Evolutionary conservation across 2,329 filamentous ascomycete genomes (phyloP), one percentile per base, ranked within the genome.

Genomic region (Alternaria hordeiaustralica): DNA sequence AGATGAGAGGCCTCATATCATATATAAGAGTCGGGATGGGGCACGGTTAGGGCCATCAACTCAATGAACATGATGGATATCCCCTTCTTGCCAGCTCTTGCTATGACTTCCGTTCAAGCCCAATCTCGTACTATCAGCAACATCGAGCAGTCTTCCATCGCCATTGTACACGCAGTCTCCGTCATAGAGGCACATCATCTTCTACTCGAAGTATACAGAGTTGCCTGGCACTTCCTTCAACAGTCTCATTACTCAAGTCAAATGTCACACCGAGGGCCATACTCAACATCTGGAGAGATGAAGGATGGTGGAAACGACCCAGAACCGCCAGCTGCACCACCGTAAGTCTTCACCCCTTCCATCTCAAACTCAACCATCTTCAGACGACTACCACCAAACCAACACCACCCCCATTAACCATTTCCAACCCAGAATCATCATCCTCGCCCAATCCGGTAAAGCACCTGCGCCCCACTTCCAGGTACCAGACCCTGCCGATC

Each of bases 261-360:
- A 25, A 28, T 45, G 21, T 51, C 44, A n/a, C 23, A 26, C 23
- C 33, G 18, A 15, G 18, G 18, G 15, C 26, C 33, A 15, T 15
- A 18, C 28, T 12, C 28, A 33, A 54, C 23, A 11, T 25, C 13
- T 11, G n/a, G 6, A 41, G 15, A 20, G 10, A n/a, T 21, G 20
- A n/a, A 6, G 15, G 30, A 21, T 21, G 15, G 20, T 36, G n/a
- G 20, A 12, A 47, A 45, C 28, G 41, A 33, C 41, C 71, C 71
- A 36, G 72, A 76, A 43, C 68, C 70, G n/a, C 71, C 74, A 47
- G 63, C 68, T 25, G 71, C 72, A 67, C 73, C 72, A 61, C 72
- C 73, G 72, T 76, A 67, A 61, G 74, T 72, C 43, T 21, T 18
- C n/a, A 23, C 12, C 18, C 13, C n/a, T 33, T 54, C 26, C 12